A percentile compares a stretch with the other conserved stretches of the same genome.
Evolutionary conservation across 768 basidiomycete genomes (phyloP).

Genomic region (Rhizopogon rudus): DNA sequence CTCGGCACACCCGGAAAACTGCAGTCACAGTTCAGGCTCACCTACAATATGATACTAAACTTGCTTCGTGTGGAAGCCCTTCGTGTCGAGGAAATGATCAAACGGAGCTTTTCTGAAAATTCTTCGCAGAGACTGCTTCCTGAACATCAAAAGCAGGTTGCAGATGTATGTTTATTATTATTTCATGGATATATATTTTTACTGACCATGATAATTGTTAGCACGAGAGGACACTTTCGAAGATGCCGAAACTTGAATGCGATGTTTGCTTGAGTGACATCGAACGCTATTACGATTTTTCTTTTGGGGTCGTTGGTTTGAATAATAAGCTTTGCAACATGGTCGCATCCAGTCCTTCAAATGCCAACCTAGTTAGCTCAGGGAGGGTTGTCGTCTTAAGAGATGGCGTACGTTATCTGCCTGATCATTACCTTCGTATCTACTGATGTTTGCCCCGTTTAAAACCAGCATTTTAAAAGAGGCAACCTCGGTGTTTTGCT

Average conservation of each 20-base stretch:
- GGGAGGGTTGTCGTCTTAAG: slow-evolving; percentile 84
- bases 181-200: neutral
- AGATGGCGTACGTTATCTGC: slow-evolving; percentile 56
- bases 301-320: slow-evolving; percentile 50
- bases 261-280: slow-evolving; percentile 70
- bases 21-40: slow-evolving; percentile 93
- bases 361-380: slow-evolving; percentile 57
- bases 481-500: slow-evolving; percentile 71
- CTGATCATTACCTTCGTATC: neutral
- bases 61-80: slow-evolving; percentile 93
- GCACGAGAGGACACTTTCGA: slow-evolving; percentile 67
- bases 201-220: slow-evolving; percentile 25
- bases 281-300: slow-evolving; percentile 68
- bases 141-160: slow-evolving; percentile 86
- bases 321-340: slow-evolving; percentile 62
- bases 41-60: slow-evolving; percentile 99
- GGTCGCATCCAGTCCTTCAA: slow-evolving; percentile 56
- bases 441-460: neutral
- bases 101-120: slow-evolving; percentile 97
- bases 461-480: slow-evolving; percentile 63
- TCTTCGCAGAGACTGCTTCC: slow-evolving; percentile 89
- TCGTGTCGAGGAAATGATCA: slow-evolving; percentile 98
- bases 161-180: slow-evolving; percentile 51
- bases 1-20: slow-evolving; percentile 91
- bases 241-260: slow-evolving; percentile 64